Percentiles rank a stretch among this genome's conserved stretches.
Conservation (phyloP, 352 stramenopile genomes). For the Globisporangium echinulatum region DNA sequence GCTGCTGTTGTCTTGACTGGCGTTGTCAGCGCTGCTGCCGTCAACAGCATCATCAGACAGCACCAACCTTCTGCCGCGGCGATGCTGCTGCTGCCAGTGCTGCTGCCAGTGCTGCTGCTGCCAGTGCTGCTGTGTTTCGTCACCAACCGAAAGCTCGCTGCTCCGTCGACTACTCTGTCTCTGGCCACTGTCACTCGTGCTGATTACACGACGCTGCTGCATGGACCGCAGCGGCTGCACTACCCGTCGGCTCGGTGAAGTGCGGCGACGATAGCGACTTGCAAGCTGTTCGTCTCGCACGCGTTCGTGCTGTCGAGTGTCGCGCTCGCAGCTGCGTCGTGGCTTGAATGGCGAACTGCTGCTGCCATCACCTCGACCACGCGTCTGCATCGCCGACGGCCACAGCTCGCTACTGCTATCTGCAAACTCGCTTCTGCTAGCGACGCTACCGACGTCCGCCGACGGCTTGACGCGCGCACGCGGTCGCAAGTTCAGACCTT, state of each 20-base stretch:
- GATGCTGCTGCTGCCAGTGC: background rate
- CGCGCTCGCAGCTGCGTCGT: too few relatives aligned
- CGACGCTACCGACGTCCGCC: too few relatives aligned
- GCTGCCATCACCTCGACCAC: background rate
- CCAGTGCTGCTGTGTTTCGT: background rate
- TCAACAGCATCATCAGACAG: background rate
- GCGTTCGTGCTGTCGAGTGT: background rate
- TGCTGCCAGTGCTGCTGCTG: background rate
- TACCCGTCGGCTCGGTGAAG: too few relatives aligned
- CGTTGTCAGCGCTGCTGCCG: background rate
- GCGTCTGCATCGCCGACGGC: background rate
- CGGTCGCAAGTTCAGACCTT: slow-evolving; percentile 30
- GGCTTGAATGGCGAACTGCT: too few relatives aligned
- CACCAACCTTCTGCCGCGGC: too few relatives aligned
- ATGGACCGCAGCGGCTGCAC: background rate
- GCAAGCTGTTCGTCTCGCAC: background rate
- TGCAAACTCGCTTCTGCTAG: too few relatives aligned
- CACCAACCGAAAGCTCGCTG: background rate
- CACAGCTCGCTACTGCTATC: too few relatives aligned
- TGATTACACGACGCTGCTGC: background rate
- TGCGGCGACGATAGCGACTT: background rate
- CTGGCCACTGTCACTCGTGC: background rate
- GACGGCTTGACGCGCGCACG: too few relatives aligned
- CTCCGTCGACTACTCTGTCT: background rate
- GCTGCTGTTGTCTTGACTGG: too few relatives aligned